Evolutionary conservation across 169 alveolate species (phyloP), one percentile per base, ranked within the genome.

Genomic region (Eimeria acervulina): DNA sequence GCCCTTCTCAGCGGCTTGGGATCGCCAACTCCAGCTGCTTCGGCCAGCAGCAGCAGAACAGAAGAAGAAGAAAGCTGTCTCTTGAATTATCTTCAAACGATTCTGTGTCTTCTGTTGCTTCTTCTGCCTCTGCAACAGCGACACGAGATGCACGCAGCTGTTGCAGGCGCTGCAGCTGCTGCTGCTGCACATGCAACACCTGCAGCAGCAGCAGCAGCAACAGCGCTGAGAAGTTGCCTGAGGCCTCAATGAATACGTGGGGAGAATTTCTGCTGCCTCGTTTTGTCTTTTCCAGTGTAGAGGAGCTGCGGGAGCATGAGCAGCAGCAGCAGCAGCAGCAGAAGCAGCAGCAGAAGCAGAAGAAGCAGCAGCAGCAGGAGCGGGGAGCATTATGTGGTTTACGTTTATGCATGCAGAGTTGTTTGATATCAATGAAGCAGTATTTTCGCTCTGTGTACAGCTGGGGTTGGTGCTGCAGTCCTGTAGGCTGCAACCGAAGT

Each of bases 391-490:
- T n/a, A n/a, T n/a, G n/a, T n/a, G n/a, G n/a, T n/a, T n/a, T n/a
- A n/a, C n/a, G n/a, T n/a, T n/a, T n/a, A n/a, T n/a, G n/a, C n/a
- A n/a, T n/a, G n/a, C n/a, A n/a, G n/a, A n/a, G n/a, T n/a, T n/a
- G n/a, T n/a, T n/a, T n/a, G n/a, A n/a, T n/a, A n/a, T n/a, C 36
- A n/a, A 19, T 74, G 21, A 15, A 31, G 59, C 0, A 13, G 28
- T 74, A 74, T n/a, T 33, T 15, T 15, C 59, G 10, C 36, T 74
- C 85, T 15, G 28, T 74, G 52, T 74, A 74, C 52, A 10, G 42
- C 21, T 74, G 85, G 85, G 85, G 85, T n/a, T 74, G 85, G 85
- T 28, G 55, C 28, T 74, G 44, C 28, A n/a, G 28, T 44, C 85
- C 85, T 21, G 1, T 31, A 15, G 59, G 85, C 52, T 74, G 59